Evolutionary conservation across 2,329 filamentous ascomycete genomes (phyloP).

Genomic region (Lachnellula arida): DNA sequence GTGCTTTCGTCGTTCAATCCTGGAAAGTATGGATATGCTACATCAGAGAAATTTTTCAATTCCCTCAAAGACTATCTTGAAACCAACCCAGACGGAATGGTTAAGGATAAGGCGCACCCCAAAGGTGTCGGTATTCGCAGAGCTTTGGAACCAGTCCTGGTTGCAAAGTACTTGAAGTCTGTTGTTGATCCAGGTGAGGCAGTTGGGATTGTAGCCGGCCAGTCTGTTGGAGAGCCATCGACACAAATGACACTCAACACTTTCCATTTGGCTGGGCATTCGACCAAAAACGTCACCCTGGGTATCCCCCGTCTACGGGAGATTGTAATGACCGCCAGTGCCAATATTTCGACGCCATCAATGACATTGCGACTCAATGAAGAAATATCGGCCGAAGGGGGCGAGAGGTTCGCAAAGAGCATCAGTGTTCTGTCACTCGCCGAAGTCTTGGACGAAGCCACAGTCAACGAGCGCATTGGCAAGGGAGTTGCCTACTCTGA

Average conservation of each 20-base stretch:
- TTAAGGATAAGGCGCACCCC: constrained; percentile 45
- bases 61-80: constrained; percentile 74
- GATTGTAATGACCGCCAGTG: constrained; percentile 96
- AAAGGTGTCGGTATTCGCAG: constrained; percentile 36
- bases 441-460: constrained; percentile 76
- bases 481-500: constrained; percentile 62
- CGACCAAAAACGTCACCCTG: constrained; percentile 95
- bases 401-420: constrained; percentile 80
- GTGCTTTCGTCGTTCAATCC: constrained; percentile 70
- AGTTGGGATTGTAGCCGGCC: constrained; percentile 92
- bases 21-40: constrained; percentile 74
- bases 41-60: constrained; percentile 79
- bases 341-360: constrained; percentile 80
- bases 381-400: constrained; percentile 63
- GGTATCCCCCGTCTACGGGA: constrained; percentile 96
- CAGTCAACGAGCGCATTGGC: constrained; percentile 74
- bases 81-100: constrained; percentile 61
- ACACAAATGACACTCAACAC: constrained; percentile 99
- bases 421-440: constrained; percentile 83
- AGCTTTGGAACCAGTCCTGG: constrained; percentile 65
- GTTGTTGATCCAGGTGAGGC: constrained; percentile 93
- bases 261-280: constrained; percentile 98
- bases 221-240: constrained; percentile 94
- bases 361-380: constrained; percentile 80
- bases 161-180: constrained; percentile 88